These are phyloP conservation scores for Hydnomerulius pinastri DNA, from an alignment of 768 basidiomycete genomes.

Conservation along the genomic window DNA sequence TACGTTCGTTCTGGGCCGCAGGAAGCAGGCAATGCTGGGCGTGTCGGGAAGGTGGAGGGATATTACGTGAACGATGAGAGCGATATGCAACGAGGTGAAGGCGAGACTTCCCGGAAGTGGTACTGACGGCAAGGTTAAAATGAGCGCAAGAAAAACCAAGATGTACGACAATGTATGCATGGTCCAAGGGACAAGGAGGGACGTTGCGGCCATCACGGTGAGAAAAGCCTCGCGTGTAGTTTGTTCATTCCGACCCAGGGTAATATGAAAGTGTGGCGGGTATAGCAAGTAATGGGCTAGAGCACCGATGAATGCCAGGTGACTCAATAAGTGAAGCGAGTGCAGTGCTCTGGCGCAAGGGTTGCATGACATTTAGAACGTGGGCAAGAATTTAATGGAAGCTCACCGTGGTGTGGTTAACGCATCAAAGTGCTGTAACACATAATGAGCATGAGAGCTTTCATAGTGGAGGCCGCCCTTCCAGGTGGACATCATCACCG, in stretches of 20 bases:
- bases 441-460: background rate
- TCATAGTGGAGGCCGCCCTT: constrained; percentile 28
- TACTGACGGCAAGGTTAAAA: constrained; percentile 41
- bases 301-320: constrained; percentile 41
- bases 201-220: constrained; percentile 40
- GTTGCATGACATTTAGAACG: background rate
- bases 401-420: constrained; percentile 49
- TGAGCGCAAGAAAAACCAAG: constrained; percentile 43
- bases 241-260: constrained; percentile 16
- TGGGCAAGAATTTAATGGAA: background rate
- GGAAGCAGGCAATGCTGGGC: constrained; percentile 47
- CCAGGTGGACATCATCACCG: constrained; percentile 45
- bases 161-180: constrained; percentile 35
- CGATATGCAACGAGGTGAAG: constrained; percentile 44
- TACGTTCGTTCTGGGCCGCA: constrained; percentile 39
- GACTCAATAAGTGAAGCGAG: constrained; percentile 41
- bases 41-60: constrained; percentile 46
- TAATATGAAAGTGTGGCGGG: constrained; percentile 39
- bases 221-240: constrained; percentile 41
- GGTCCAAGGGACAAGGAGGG: constrained; percentile 35
- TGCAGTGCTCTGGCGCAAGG: constrained; percentile 42
- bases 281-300: constrained; percentile 43
- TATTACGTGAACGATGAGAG: constrained; percentile 39
- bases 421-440: constrained; percentile 35
- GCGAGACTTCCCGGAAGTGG: constrained; percentile 42